Base-by-base conservation (phyloP, 2,329 filamentous ascomycete genomes). In the Paecilomyces formosus region DNA sequence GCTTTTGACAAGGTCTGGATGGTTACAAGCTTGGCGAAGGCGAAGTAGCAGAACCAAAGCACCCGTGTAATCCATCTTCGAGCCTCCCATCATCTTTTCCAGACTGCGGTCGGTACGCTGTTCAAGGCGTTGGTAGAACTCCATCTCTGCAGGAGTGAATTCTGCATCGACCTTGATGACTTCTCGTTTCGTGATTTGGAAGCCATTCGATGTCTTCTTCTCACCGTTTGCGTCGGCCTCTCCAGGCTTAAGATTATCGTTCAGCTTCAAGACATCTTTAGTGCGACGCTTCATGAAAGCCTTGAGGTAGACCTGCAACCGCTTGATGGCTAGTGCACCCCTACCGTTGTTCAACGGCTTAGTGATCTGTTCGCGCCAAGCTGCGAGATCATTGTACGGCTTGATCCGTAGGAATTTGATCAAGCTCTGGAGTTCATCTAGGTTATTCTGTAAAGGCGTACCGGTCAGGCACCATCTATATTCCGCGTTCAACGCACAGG, bases 211-310 rank as follows among this genome's bases (percentile, higher is more conserved):
- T 6, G 78, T 75, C 58, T 76, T 75, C 61, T 75, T 71, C 55
- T 78, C 77, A 13, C 83, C 85, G 3, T 81, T 79, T 54, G 82
- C 79, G 3, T 75, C 74, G 0, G 73, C 73, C 74, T 88, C 86
- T 39, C 89, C 89, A 26, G 89, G 87, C 60, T 89, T 89, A 18
- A 95, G 78, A 0, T 90, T 90, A 11, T 90, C 90, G 11, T 90
- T 90, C 65, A 91, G 83, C 75, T 94, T 96, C 61, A 99, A 78
- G n/a, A 99, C 90, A 22, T 96, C 92, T 75, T 99, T 99, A 8
- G 92, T 97, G 50, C 94, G 86, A n/a, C 94, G 87, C 78, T 97
- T 96, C 94, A 99, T 99, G 77, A 96, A 96, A 57, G 92, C 93
- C 57, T 89, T 88, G 3, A 99, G 79, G 61, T 96, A 86, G 58